These are phyloP conservation scores for Tetrapisispora iriomotensis DNA, from an alignment of 805 yeast species.

Conservation along the genomic window DNA sequence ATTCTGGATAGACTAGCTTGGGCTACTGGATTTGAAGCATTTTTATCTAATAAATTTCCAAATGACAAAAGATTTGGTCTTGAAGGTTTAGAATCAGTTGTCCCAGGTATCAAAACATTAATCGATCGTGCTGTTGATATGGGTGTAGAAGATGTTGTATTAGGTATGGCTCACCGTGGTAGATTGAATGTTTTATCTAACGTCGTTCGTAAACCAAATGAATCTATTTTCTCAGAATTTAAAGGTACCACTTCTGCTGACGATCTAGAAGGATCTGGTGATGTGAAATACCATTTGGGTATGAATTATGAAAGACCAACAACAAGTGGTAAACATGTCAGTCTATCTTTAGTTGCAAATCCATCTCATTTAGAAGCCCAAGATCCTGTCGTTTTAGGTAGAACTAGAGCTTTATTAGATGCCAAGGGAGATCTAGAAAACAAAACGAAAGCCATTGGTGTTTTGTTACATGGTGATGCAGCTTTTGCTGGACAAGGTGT, in stretches of 20 bases:
- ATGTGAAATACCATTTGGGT: constrained; percentile 97
- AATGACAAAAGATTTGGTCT: constrained; percentile 97
- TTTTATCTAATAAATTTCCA: constrained; percentile 91
- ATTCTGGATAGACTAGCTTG: constrained; percentile 93
- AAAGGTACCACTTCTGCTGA: constrained; percentile 73
- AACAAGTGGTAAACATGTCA: constrained; percentile 92
- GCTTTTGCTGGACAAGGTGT: constrained; percentile 99
- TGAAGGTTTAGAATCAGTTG: constrained; percentile 95
- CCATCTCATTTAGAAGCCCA: constrained; percentile 99
- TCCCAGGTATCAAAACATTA: constrained; percentile 93
- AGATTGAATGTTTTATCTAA: constrained; percentile 94
- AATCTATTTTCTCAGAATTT: constrained; percentile 93
- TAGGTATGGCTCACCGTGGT: constrained; percentile 99
- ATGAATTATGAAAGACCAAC: constrained; percentile 99
- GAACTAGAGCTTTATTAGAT: constrained; percentile 92
- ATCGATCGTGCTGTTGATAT: constrained; percentile 86
- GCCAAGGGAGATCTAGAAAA: constrained; percentile 79
- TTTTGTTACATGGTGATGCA: constrained; percentile 96
- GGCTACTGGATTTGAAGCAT: constrained; percentile 90
- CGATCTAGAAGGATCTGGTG: constrained; percentile 84
- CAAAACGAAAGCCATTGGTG: constrained; percentile 80
- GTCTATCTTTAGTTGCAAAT: constrained; percentile 92
- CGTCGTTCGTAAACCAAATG: constrained; percentile 97
- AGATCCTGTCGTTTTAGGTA: constrained; percentile 97
- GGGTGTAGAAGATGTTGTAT: constrained; percentile 92